Percentiles rank a stretch among this genome's conserved stretches.
phyloP scores from a whole-genome alignment of 345 rosid genomes.

The Rubroshorea leprosula region DNA sequence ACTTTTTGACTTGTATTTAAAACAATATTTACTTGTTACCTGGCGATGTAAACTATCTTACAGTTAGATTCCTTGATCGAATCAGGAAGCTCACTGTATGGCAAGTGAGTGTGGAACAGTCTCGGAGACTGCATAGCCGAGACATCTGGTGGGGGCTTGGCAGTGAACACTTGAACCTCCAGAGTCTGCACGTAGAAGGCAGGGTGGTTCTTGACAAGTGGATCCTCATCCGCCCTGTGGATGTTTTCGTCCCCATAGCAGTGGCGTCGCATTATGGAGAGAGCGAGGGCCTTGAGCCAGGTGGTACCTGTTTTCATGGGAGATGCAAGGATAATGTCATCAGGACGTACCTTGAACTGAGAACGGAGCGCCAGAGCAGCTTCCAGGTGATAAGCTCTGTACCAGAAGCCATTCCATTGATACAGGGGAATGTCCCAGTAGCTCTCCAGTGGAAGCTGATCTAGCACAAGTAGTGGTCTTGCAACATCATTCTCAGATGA shows the following conservation, averaged over 20 bases:
- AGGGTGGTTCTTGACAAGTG: slow-evolving; percentile 17
- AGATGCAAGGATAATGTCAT: slow-evolving; percentile 28
- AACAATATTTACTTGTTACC: no score
- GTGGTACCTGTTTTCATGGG: slow-evolving; percentile 37
- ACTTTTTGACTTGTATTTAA: no score
- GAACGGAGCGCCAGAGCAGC: slow-evolving; percentile 16
- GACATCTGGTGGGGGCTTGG: slow-evolving; percentile 10
- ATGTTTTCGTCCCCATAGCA: background rate
- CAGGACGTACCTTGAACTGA: slow-evolving; percentile 12
- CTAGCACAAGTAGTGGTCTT: background rate
- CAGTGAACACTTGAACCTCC: slow-evolving; percentile 17
- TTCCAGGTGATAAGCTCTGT: slow-evolving; percentile 15
- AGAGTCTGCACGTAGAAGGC: slow-evolving; percentile 12
- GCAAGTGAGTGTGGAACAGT: slow-evolving; percentile 29
- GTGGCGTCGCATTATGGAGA: slow-evolving; percentile 15
- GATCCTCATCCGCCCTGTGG: slow-evolving; percentile 3
- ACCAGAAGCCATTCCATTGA: slow-evolving; percentile 19
- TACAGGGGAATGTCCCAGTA: slow-evolving; percentile 21
- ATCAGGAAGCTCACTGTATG: slow-evolving; percentile 23
- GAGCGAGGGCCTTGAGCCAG: slow-evolving; percentile 33
- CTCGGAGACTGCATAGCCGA: slow-evolving; percentile 16
- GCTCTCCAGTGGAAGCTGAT: slow-evolving; percentile 16
- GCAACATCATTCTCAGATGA: background rate
- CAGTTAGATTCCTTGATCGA: slow-evolving; percentile 20
- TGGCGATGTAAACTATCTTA: slow-evolving; percentile 27